These are phyloP conservation scores for Allomyces arbusculus DNA, from an alignment of 192 early-diverging fungal species.

Conservation along the genomic window DNA sequence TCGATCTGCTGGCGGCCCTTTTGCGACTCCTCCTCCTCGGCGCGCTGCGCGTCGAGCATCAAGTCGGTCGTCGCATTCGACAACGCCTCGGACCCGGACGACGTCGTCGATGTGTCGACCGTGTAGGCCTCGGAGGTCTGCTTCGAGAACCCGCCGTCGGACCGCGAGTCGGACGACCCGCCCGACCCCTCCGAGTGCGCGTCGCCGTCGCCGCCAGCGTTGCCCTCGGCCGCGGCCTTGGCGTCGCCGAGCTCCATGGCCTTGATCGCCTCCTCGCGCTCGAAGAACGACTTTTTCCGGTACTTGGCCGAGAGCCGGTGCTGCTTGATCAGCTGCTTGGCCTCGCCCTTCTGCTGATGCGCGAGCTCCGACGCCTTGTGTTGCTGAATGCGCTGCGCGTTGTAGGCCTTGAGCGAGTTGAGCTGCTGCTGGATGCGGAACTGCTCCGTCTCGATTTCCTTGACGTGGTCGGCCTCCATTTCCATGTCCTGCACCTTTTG, in stretches of 20 bases:
- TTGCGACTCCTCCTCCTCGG: conserved; percentile 1
- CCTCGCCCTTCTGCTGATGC: conserved; percentile 9
- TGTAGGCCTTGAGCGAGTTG: conserved; percentile 8
- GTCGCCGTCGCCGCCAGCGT: background rate
- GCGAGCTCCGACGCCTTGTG: conserved; percentile 7
- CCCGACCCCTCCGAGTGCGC: background rate
- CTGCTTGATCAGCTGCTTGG: conserved; percentile 7
- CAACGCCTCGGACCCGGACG: too few relatives aligned
- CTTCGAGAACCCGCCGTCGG: too few relatives aligned
- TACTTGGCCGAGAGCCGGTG: conserved; percentile 11
- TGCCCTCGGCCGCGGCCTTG: background rate
- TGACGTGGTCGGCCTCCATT: conserved; percentile 8
- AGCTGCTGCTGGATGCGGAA: conserved; percentile 7
- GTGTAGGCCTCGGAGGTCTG: too few relatives aligned
- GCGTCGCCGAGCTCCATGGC: conserved; percentile 6
- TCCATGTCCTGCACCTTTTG: conserved; percentile 14
- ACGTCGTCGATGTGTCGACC: too few relatives aligned
- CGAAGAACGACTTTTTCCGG: conserved; percentile 10
- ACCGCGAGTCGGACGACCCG: too few relatives aligned
- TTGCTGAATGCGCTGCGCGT: conserved; percentile 7
- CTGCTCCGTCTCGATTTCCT: conserved; percentile 10
- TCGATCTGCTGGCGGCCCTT: conserved; percentile 5
- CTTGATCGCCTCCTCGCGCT: conserved; percentile 7
- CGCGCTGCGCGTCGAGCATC: background rate
- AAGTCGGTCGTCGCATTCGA: too few relatives aligned